Evolutionary conservation across 1,284 basidiomycete genomes (phyloP).

Genomic region (Inonotus obliquus): DNA sequence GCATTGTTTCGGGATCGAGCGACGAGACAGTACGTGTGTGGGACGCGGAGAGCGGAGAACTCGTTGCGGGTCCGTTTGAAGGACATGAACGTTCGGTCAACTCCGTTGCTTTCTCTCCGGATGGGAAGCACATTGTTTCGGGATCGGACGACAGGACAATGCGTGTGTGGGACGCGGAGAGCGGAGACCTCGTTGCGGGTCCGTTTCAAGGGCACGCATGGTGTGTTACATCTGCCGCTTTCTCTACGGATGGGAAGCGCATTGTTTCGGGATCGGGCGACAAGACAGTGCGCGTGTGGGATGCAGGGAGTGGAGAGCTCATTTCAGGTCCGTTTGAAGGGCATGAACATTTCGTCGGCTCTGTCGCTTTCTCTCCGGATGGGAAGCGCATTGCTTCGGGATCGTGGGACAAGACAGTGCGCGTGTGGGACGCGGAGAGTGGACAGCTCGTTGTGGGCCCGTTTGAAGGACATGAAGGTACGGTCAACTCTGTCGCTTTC

Average conservation of each 20-base stretch:
- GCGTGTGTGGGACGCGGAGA: constrained; percentile 66
- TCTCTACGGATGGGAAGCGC: no score
- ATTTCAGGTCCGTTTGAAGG: background rate
- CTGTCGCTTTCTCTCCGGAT: no score
- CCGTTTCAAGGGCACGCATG: no score
- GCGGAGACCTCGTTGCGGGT: no score
- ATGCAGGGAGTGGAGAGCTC: constrained; percentile 9
- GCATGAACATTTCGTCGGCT: no score
- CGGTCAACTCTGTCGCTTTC: no score
- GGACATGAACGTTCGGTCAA: constrained; percentile 94
- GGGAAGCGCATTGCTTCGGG: no score
- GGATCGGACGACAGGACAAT: constrained; percentile 91
- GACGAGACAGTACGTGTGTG: no score
- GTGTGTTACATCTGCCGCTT: no score
- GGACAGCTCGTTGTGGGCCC: constrained; percentile 69
- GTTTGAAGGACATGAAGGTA: constrained; percentile 2
- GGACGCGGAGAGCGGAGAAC: constrained; percentile 81
- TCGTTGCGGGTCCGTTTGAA: constrained; percentile 66
- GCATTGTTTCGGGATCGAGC: background rate
- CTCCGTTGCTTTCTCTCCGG: constrained; percentile 73
- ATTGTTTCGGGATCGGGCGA: no score
- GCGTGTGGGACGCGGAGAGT: constrained; percentile 76
- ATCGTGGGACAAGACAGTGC: no score
- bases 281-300: no score
- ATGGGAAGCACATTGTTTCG: constrained; percentile 80